Evolutionary conservation across 2,329 filamentous ascomycete genomes (phyloP).

Genomic region (Graphilbum ipis-grandicollis): DNA sequence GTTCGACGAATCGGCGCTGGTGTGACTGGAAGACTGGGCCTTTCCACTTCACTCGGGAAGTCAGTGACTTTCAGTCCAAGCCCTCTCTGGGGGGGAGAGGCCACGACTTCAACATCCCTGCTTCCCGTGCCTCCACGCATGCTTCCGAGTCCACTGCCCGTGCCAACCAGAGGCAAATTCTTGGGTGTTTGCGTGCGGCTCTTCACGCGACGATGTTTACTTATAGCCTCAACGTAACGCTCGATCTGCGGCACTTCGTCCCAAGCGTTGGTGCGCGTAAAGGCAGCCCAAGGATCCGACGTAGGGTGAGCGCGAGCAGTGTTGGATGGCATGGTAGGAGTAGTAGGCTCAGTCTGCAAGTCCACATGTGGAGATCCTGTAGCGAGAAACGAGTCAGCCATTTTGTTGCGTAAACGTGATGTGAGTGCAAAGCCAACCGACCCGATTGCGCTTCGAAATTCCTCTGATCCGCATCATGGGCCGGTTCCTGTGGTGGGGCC

Average conservation of each 20-base stretch:
- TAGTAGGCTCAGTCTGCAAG: conserved; percentile 23
- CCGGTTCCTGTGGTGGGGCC: conserved; percentile 1
- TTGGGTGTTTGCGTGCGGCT: background rate
- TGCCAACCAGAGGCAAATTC: background rate
- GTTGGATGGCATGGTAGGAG: conserved; percentile 28
- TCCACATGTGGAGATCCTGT: conserved; percentile 19
- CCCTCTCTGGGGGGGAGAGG: conserved; percentile 12
- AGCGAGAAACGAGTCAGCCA: conserved; percentile 7
- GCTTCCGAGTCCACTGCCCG: background rate
- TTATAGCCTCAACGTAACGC: conserved; percentile 62
- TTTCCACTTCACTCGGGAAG: conserved; percentile 67
- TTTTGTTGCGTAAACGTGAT: no score
- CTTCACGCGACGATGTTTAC: conserved; percentile 27
- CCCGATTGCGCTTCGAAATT: conserved; percentile 10
- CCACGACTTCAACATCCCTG: background rate
- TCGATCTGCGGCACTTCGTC: conserved; percentile 81
- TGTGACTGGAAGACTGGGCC: conserved; percentile 79
- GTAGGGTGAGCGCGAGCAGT: conserved; percentile 22
- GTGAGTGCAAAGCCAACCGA: conserved; percentile 9
- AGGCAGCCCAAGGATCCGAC: conserved; percentile 53
- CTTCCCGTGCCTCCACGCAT: background rate
- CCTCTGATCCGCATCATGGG: conserved; percentile 18
- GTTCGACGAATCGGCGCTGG: conserved; percentile 60
- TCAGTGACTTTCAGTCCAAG: conserved; percentile 57
- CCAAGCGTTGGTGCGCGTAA: conserved; percentile 75